A percentile compares a stretch with the other conserved stretches of the same genome.
Conservation (phyloP, 805 yeast species). For the Saccharomycopsis sp. region DNA sequence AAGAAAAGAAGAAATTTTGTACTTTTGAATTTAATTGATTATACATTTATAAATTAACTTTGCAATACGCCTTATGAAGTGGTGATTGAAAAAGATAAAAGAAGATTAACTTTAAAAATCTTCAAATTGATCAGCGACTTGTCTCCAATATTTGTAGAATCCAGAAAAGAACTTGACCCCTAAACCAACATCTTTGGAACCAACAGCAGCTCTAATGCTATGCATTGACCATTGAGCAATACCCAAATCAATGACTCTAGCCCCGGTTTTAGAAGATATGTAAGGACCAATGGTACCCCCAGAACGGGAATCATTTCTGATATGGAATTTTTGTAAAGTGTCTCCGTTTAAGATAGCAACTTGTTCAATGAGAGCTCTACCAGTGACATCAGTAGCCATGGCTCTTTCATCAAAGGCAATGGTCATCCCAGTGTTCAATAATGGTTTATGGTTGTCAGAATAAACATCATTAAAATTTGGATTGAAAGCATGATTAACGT, state of each 20-base stretch:
- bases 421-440: conserved; percentile 68
- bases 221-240: conserved; percentile 83
- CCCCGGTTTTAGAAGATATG: conserved; percentile 53
- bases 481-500: conserved; percentile 72
- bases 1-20: too few relatives aligned
- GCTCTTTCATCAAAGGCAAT: conserved; percentile 70
- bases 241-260: conserved; percentile 71
- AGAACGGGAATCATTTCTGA: conserved; percentile 73
- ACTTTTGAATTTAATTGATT: too few relatives aligned
- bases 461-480: conserved; percentile 67
- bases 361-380: conserved; percentile 59
- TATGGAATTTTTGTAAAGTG: conserved; percentile 70
- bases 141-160: conserved; percentile 59
- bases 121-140: conserved; percentile 42
- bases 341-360: conserved; percentile 58
- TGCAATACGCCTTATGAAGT: too few relatives aligned
- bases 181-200: conserved; percentile 66
- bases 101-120: conserved; percentile 5
- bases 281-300: conserved; percentile 88
- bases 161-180: conserved; percentile 65
- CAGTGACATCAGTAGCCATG: conserved; percentile 73
- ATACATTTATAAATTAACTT: too few relatives aligned
- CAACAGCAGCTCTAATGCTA: conserved; percentile 72
- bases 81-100: too few relatives aligned
- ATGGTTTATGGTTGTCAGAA: conserved; percentile 68